Evolutionary conservation across 2,329 filamentous ascomycete species (phyloP).

Genomic region (Sporothrix luriei): DNA sequence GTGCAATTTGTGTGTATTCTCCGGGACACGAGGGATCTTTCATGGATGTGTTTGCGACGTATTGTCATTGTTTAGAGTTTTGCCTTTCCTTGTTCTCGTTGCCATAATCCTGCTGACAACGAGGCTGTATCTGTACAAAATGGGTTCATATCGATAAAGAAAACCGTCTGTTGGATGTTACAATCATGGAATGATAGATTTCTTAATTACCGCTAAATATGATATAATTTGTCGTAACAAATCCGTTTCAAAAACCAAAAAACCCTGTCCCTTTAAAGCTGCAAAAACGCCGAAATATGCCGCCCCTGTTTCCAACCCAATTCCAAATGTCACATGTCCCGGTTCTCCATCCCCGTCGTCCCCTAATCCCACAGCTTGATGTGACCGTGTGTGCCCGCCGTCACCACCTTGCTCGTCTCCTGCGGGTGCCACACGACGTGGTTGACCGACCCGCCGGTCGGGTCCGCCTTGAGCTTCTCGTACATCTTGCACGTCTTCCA

Average conservation of each 20-base stretch:
- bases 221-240: constrained; percentile 24
- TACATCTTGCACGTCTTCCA: constrained; percentile 99
- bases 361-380: constrained; percentile 90
- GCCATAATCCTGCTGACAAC: neutral
- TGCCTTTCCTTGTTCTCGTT: constrained; percentile 7
- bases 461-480: constrained; percentile 88
- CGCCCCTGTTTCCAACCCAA: neutral
- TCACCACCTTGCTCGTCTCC: constrained; percentile 91
- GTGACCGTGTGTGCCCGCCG: constrained; percentile 83
- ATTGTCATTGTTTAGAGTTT: neutral
- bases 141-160: neutral
- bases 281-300: constrained; percentile 25
- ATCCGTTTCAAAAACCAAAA: neutral
- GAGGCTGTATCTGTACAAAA: constrained; percentile 2
- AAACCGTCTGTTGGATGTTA: neutral
- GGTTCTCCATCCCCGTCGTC: neutral
- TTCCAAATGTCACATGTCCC: neutral
- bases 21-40: neutral
- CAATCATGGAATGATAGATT: neutral
- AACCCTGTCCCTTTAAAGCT: neutral
- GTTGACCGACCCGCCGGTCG: constrained; percentile 79
- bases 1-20: neutral
- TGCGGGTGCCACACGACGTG: constrained; percentile 95
- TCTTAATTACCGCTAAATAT: neutral
- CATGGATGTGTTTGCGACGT: constrained; percentile 9